phyloP scores from a whole-genome alignment of 148 eudicot species.

The Agrostemma githago region DNA sequence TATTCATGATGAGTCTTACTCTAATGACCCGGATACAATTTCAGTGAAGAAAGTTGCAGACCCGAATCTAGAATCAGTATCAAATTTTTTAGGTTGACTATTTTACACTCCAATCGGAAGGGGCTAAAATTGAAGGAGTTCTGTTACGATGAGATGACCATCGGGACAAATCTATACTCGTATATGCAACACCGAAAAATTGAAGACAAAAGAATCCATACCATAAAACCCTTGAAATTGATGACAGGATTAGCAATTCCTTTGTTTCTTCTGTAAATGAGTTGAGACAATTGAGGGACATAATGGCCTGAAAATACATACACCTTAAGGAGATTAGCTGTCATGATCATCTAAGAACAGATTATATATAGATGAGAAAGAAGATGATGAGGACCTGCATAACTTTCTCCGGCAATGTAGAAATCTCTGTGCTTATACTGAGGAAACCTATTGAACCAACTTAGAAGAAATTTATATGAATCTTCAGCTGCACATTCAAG shows the following conservation, averaged over 20 bases:
- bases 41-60: not conserved
- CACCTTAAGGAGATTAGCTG: not conserved
- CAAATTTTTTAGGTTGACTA: not conserved
- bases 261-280: constrained; percentile 63
- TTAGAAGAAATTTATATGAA: constrained; percentile 63
- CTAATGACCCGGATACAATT: not conserved
- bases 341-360: not conserved
- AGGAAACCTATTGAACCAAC: constrained; percentile 88
- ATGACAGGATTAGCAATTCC: constrained; percentile 61
- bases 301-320: constrained; percentile 60
- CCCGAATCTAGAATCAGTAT: not conserved
- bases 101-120: not conserved
- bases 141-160: not conserved
- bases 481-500: constrained; percentile 62
- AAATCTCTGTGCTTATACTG: constrained; percentile 87
- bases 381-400: constrained; percentile 52
- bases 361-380: not conserved
- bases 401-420: constrained; percentile 94
- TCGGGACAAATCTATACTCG: not conserved
- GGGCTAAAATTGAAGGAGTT: not conserved
- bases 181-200: not conserved
- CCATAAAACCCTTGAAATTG: constrained; percentile 91
- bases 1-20: not conserved
- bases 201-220: constrained; percentile 17
- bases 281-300: constrained; percentile 85